Evolutionary conservation across 305 asterid species (phyloP).

Genomic region (Ilex paraguariensis): DNA sequence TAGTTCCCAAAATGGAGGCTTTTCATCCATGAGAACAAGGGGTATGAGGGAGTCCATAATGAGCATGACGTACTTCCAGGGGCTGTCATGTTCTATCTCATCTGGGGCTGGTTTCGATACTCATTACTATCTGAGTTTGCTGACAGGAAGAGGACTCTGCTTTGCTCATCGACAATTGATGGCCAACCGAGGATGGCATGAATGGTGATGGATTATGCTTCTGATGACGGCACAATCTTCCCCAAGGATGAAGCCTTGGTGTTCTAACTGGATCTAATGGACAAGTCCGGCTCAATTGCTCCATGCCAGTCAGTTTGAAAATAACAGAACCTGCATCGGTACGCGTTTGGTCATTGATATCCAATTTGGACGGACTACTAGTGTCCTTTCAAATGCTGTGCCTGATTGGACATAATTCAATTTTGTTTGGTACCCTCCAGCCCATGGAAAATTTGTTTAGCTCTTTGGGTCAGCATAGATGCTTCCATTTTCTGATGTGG

Average conservation of each 20-base stretch:
- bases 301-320: neutral
- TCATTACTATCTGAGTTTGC: slow-evolving; percentile 18
- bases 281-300: slow-evolving; percentile 23
- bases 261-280: slow-evolving; percentile 21
- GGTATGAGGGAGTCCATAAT: neutral
- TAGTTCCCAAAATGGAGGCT: slow-evolving; percentile 3
- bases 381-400: too few relatives aligned
- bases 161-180: slow-evolving; percentile 31
- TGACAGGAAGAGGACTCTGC: slow-evolving; percentile 22
- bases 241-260: slow-evolving; percentile 19
- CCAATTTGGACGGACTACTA: too few relatives aligned
- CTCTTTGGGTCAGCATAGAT: too few relatives aligned
- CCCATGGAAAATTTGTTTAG: too few relatives aligned
- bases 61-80: slow-evolving; percentile 10
- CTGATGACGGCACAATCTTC: slow-evolving; percentile 16
- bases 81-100: slow-evolving; percentile 8
- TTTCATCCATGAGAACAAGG: neutral
- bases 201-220: slow-evolving; percentile 20
- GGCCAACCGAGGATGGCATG: slow-evolving; percentile 16
- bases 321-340: too few relatives aligned
- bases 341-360: too few relatives aligned
- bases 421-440: too few relatives aligned
- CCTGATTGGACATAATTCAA: too few relatives aligned
- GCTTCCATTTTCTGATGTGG: too few relatives aligned
- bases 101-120: slow-evolving; percentile 16